Conservation (phyloP, 345 rosid species). For the Lenwebbia sp. region DNA sequence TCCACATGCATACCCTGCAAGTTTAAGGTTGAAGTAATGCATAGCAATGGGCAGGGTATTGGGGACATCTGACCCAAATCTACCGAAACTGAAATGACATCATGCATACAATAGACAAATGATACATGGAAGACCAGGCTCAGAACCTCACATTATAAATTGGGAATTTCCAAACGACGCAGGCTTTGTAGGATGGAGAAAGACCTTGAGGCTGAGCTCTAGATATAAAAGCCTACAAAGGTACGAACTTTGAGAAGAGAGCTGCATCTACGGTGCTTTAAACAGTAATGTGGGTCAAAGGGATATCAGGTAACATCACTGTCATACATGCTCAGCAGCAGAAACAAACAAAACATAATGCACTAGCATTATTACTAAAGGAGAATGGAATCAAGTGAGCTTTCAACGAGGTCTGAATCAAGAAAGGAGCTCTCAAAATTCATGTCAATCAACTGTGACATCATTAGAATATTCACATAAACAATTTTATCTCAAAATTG, state of each 20-base stretch:
- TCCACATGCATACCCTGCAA: conserved; percentile 92
- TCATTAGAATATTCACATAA: too few relatives aligned
- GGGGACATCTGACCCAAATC: neutral
- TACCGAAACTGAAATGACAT: neutral
- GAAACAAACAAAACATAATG: conserved; percentile 6
- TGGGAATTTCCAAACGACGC: neutral
- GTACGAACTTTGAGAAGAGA: neutral
- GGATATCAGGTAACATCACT: conserved; percentile 6
- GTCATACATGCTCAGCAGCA: conserved; percentile 3
- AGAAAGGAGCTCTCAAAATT: neutral
- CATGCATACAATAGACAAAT: neutral
- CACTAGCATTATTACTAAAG: neutral
- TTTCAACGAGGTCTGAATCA: neutral
- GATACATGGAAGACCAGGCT: neutral
- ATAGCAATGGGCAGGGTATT: neutral
- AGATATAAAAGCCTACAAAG: conserved; percentile 5
- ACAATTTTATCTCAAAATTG: too few relatives aligned
- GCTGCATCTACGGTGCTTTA: conserved; percentile 14
- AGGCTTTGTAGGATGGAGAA: neutral
- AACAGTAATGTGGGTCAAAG: conserved; percentile 5
- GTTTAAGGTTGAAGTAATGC: neutral
- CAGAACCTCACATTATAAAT: neutral
- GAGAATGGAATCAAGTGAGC: conserved; percentile 3
- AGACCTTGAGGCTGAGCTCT: conserved; percentile 9
- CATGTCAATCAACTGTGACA: too few relatives aligned